These are phyloP conservation scores for Clitopilus hobsonii DNA, from an alignment of 768 basidiomycete genomes.

Conservation along the genomic window DNA sequence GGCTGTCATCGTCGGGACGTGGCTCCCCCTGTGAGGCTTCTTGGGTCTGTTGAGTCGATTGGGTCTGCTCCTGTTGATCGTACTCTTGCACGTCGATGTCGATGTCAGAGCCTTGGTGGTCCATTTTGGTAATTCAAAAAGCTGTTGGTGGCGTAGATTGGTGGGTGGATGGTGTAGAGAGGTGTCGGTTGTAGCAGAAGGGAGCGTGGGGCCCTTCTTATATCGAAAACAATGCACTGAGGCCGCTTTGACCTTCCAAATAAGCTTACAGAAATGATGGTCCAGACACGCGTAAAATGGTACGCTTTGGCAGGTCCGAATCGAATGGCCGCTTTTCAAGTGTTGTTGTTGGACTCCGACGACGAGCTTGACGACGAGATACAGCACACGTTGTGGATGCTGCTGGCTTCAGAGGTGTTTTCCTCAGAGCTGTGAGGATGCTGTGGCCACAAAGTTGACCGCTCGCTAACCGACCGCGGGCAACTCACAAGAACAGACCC, in stretches of 20 bases:
- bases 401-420: background rate
- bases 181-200: background rate
- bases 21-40: slow-evolving; percentile 30
- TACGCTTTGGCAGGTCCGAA: slow-evolving; percentile 2
- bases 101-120: slow-evolving; percentile 1
- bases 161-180: background rate
- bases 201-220: background rate
- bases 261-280: slow-evolving; percentile 8
- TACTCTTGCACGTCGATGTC: slow-evolving; percentile 23
- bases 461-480: background rate
- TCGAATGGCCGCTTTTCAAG: slow-evolving; percentile 2
- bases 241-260: background rate
- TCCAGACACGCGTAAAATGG: background rate
- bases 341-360: slow-evolving; percentile 1
- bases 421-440: background rate
- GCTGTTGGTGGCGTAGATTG: background rate
- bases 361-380: background rate
- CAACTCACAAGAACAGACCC: background rate
- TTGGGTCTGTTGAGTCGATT: slow-evolving; percentile 31
- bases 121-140: background rate
- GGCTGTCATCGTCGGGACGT: slow-evolving; percentile 23
- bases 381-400: background rate
- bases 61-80: slow-evolving; percentile 28
- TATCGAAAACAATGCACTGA: background rate
- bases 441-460: slow-evolving; percentile 5